phyloP scores from a whole-genome alignment of 2,329 filamentous ascomycete species.

The Fusarium longipes region DNA sequence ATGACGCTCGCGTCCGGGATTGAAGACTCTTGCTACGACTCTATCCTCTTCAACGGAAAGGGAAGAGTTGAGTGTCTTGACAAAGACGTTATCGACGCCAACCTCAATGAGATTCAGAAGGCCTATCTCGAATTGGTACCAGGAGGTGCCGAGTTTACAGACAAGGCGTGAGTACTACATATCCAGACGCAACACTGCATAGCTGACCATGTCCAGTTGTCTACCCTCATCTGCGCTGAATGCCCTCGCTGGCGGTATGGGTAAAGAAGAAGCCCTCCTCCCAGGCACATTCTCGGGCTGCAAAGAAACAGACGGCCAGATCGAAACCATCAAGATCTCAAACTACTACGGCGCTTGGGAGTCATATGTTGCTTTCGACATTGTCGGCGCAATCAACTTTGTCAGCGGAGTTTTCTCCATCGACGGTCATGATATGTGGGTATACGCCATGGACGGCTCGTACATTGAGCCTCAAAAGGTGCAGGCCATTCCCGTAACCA shows the following conservation, averaged over 20 bases:
- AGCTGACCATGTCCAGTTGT: constrained; percentile 31
- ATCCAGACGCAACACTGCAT: rapidly evolving
- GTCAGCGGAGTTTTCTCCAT: constrained; percentile 59
- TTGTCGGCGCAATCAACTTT: constrained; percentile 64
- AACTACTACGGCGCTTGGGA: constrained; percentile 31
- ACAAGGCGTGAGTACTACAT: constrained; percentile 52
- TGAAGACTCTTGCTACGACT: constrained; percentile 68
- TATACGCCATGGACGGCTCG: constrained; percentile 65
- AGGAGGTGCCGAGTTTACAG: constrained; percentile 51
- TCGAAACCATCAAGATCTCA: constrained; percentile 59
- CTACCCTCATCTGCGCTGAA: constrained; percentile 53
- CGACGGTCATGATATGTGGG: constrained; percentile 64
- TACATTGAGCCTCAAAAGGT: constrained; percentile 65
- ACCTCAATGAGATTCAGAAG: constrained; percentile 50
- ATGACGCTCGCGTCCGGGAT: constrained; percentile 58
- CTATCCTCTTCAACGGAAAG: constrained; percentile 71
- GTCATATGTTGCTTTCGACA: constrained; percentile 64
- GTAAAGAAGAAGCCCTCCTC: constrained; percentile 55
- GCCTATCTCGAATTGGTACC: constrained; percentile 46
- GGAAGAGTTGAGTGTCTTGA: constrained; percentile 65
- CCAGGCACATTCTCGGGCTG: constrained; percentile 60
- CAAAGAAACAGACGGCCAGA: constrained; percentile 56
- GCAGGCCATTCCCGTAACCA: constrained; percentile 59
- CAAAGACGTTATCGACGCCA: constrained; percentile 56
- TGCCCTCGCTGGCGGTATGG: constrained; percentile 47